These are phyloP conservation scores for Beauveria bassiana DNA, from an alignment of 2,329 filamentous ascomycete genomes.

Conservation along the genomic window DNA sequence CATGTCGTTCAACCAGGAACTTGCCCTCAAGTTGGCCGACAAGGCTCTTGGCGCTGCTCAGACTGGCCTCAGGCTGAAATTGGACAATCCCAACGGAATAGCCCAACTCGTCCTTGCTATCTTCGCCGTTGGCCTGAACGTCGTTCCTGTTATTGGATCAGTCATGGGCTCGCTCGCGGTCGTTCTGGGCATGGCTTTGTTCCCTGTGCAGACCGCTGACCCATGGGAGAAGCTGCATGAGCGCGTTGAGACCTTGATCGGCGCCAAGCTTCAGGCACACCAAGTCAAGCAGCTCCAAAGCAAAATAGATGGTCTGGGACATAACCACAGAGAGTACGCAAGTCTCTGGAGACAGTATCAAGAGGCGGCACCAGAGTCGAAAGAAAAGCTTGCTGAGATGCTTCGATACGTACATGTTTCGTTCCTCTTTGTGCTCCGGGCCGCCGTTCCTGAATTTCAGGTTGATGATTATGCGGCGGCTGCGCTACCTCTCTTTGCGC, in stretches of 20 bases:
- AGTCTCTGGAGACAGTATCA: neutral
- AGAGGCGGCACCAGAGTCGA: neutral
- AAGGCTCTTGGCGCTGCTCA: neutral
- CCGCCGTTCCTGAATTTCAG: neutral
- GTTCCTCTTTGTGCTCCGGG: neutral
- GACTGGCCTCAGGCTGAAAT: neutral
- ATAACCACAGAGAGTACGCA: neutral
- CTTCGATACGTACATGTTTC: neutral
- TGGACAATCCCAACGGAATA: neutral
- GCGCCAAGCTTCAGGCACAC: neutral
- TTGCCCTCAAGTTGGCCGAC: neutral
- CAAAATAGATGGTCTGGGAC: neutral
- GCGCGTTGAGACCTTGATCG: neutral
- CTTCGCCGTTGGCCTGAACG: neutral
- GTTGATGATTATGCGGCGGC: neutral
- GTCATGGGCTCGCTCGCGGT: neutral
- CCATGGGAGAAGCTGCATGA: neutral
- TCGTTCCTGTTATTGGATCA: neutral
- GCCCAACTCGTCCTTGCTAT: neutral
- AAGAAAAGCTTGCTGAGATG: neutral
- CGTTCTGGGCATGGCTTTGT: neutral
- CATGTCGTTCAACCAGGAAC: neutral
- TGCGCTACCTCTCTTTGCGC: neutral
- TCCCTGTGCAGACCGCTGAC: neutral
- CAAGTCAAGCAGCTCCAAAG: neutral